These are phyloP conservation scores for Bimuria novae-zelandiae DNA, from an alignment of 2,329 filamentous ascomycete species.

Conservation along the genomic window DNA sequence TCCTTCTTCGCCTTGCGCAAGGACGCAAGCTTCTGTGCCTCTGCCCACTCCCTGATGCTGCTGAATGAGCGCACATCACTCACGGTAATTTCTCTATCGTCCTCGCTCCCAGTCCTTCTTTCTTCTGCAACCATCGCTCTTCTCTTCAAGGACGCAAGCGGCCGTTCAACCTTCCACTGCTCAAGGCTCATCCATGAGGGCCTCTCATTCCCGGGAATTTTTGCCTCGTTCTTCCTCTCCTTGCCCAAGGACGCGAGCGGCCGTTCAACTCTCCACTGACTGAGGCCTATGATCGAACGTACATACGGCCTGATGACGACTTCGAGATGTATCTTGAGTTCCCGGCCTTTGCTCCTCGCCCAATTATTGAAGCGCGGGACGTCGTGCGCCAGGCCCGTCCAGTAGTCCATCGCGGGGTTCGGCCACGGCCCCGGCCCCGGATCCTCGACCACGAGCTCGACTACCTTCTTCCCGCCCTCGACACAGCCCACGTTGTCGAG, in stretches of 20 bases:
- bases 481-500: not conserved
- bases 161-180: too few relatives aligned
- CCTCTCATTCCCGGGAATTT: too few relatives aligned
- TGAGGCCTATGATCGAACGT: not conserved
- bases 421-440: not conserved
- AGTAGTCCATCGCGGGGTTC: not conserved
- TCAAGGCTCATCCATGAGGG: too few relatives aligned
- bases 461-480: not conserved
- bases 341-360: not conserved
- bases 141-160: too few relatives aligned
- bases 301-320: not conserved
- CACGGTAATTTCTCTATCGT: too few relatives aligned
- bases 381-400: not conserved
- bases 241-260: too few relatives aligned
- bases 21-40: not conserved
- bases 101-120: too few relatives aligned
- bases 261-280: not conserved
- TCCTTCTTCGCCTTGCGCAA: not conserved
- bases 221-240: too few relatives aligned
- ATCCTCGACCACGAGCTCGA: not conserved
- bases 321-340: not conserved
- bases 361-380: not conserved
- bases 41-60: too few relatives aligned
- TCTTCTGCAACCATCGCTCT: too few relatives aligned
- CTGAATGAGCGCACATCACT: too few relatives aligned